Conservation (phyloP, 331 rosid genomes). For the Ulmus americana region DNA sequence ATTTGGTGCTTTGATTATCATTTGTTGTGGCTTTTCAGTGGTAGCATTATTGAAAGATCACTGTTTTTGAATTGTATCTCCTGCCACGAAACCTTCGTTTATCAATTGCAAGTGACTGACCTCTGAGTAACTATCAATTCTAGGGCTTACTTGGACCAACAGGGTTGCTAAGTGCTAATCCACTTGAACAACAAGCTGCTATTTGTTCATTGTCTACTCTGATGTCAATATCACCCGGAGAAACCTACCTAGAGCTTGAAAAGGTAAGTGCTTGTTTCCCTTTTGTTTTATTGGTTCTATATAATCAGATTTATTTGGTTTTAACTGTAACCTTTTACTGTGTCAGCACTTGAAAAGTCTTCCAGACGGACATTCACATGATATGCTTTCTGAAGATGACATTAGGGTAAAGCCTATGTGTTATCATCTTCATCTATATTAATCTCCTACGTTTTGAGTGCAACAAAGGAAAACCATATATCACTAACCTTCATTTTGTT, state of each 20-base stretch:
- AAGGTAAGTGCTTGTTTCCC: conserved; percentile 40
- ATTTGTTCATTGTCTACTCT: conserved; percentile 61
- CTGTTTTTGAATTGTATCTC: not conserved
- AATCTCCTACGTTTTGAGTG: not conserved
- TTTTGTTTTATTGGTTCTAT: conserved; percentile 22
- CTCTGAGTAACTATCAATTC: conserved; percentile 5
- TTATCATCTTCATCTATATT: not conserved
- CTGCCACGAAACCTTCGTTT: not conserved
- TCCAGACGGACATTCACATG: conserved; percentile 59
- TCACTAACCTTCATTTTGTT: conserved; percentile 7
- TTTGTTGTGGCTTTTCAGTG: too few species aligned
- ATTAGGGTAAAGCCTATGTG: conserved; percentile 40
- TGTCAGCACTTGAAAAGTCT: conserved; percentile 71
- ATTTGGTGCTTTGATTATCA: too few species aligned
- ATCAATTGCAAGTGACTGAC: not conserved
- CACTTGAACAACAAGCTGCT: conserved; percentile 64
- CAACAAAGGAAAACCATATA: too few species aligned
- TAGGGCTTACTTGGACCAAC: conserved; percentile 67
- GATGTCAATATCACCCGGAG: conserved; percentile 79
- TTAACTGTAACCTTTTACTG: conserved; percentile 28
- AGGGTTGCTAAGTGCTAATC: conserved; percentile 61
- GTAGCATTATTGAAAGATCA: too few species aligned
- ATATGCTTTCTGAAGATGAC: conserved; percentile 53
- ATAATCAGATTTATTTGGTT: conserved; percentile 9
- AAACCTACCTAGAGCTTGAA: conserved; percentile 75